phyloP scores from a whole-genome alignment of 768 basidiomycete species.

The Phaffia tasmanica region DNA sequence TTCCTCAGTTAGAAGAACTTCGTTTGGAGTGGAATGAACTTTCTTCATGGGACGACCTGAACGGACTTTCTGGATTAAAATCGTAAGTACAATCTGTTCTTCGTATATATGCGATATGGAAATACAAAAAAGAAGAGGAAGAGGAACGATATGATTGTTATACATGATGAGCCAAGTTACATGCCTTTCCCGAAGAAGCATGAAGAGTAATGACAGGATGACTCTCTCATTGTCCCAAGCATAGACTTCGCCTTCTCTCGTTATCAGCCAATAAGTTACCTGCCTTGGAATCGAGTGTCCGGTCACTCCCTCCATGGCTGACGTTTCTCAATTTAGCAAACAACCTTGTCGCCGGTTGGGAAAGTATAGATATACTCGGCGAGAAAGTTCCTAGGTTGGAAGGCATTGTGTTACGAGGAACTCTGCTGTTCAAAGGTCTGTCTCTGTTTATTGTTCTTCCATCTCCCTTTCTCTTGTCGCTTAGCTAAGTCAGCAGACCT shows the following conservation, averaged over 20 bases:
- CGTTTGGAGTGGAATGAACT: slow-evolving; percentile 19
- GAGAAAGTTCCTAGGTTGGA: background rate
- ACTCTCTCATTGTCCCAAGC: background rate
- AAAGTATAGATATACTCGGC: background rate
- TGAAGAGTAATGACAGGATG: too few species aligned
- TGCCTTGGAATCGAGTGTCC: background rate
- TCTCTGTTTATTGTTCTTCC: background rate
- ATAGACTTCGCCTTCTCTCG: slow-evolving; percentile 8
- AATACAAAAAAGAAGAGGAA: too few species aligned
- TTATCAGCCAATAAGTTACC: slow-evolving; percentile 17
- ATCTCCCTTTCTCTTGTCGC: background rate
- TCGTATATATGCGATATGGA: too few species aligned
- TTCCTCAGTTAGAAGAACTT: too few species aligned
- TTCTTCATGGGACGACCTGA: slow-evolving; percentile 11
- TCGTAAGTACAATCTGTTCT: background rate
- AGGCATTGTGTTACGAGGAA: slow-evolving; percentile 8
- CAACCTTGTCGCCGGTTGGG: slow-evolving; percentile 13
- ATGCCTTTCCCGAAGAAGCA: background rate
- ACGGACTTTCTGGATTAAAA: background rate
- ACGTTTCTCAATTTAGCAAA: slow-evolving; percentile 8
- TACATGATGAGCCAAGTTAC: background rate
- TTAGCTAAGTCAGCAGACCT: background rate
- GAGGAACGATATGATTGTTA: background rate
- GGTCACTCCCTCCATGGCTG: background rate
- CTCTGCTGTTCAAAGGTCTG: background rate